A percentile compares a stretch with the other conserved stretches of the same genome.
Conservation (phyloP, 1,139 yeast species). For the Geotrichum histeridarum region DNA sequence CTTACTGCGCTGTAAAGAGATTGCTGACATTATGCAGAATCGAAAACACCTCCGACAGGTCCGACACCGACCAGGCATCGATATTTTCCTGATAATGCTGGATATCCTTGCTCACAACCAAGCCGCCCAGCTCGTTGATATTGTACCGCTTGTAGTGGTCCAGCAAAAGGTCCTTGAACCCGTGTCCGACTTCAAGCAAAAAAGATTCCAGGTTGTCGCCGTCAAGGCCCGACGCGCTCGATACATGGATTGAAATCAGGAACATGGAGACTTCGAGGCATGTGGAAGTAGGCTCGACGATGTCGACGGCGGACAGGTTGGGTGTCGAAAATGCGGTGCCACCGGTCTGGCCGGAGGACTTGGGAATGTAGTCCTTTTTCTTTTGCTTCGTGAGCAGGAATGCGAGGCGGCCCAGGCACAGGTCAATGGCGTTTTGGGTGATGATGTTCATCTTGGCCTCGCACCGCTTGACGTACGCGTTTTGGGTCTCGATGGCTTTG, state of each 20-base stretch:
- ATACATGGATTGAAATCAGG: constrained; percentile 41
- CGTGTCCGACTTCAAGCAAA: constrained; percentile 55
- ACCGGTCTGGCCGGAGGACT: constrained; percentile 31
- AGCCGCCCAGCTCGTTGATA: constrained; percentile 79
- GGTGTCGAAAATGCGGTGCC: neutral
- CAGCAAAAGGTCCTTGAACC: constrained; percentile 55
- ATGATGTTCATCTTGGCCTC: constrained; percentile 67
- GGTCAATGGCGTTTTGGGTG: constrained; percentile 53
- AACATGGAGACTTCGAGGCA: constrained; percentile 60
- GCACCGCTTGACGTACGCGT: constrained; percentile 60
- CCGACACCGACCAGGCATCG: constrained; percentile 63
- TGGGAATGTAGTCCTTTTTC: constrained; percentile 54
- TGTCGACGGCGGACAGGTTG: constrained; percentile 27
- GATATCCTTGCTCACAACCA: constrained; percentile 74
- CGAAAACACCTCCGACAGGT: constrained; percentile 63
- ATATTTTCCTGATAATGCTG: constrained; percentile 70
- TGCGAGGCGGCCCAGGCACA: constrained; percentile 31
- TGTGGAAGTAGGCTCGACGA: constrained; percentile 52
- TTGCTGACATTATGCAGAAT: constrained; percentile 79
- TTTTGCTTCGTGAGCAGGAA: constrained; percentile 56
- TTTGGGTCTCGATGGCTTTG: constrained; percentile 59
- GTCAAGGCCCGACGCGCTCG: constrained; percentile 41
- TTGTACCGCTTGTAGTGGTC: constrained; percentile 72
- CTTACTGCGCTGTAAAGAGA: constrained; percentile 59
- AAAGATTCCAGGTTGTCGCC: constrained; percentile 52